These are phyloP conservation scores for Orbilia javanica DNA, from an alignment of 2,329 filamentous ascomycete genomes.

Conservation along the genomic window DNA sequence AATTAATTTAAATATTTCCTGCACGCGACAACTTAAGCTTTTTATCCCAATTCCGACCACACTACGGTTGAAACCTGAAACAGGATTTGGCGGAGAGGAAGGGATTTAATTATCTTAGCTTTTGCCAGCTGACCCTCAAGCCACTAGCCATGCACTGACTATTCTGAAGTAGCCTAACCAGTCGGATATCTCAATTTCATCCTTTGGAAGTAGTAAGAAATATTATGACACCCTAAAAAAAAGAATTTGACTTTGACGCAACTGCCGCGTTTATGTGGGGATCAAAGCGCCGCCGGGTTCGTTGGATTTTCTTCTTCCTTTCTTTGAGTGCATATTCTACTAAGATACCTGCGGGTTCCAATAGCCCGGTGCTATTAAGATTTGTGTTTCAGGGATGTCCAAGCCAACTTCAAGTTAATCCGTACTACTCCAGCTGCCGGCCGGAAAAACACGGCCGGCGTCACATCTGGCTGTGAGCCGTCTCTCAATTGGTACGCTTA, in stretches of 20 bases:
- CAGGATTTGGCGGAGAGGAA: not conserved
- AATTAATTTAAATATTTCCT: not conserved
- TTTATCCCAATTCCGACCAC: not conserved
- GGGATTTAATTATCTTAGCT: not conserved
- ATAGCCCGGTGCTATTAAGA: constrained; percentile 33
- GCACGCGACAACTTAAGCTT: not conserved
- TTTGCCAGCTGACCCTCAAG: constrained; percentile 1
- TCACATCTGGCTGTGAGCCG: constrained; percentile 11
- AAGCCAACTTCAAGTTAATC: constrained; percentile 38
- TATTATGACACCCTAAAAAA: too few species aligned
- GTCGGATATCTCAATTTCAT: not conserved
- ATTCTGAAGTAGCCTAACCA: too few species aligned
- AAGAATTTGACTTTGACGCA: constrained; percentile 42
- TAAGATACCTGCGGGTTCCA: constrained; percentile 10
- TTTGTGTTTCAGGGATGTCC: constrained; percentile 27
- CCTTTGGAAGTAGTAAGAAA: not conserved
- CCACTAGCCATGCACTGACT: too few species aligned
- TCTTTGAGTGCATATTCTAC: not conserved
- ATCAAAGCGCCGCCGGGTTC: constrained; percentile 47
- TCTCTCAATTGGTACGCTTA: constrained; percentile 27
- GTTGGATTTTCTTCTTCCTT: constrained; percentile 7
- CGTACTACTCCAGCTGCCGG: constrained; percentile 10
- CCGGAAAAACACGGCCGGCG: constrained; percentile 32
- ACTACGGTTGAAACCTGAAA: constrained; percentile 7
- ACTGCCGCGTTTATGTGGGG: constrained; percentile 45